These are phyloP conservation scores for Leishmania major DNA, from an alignment of 208 protist genomes.

Conservation along the genomic window DNA sequence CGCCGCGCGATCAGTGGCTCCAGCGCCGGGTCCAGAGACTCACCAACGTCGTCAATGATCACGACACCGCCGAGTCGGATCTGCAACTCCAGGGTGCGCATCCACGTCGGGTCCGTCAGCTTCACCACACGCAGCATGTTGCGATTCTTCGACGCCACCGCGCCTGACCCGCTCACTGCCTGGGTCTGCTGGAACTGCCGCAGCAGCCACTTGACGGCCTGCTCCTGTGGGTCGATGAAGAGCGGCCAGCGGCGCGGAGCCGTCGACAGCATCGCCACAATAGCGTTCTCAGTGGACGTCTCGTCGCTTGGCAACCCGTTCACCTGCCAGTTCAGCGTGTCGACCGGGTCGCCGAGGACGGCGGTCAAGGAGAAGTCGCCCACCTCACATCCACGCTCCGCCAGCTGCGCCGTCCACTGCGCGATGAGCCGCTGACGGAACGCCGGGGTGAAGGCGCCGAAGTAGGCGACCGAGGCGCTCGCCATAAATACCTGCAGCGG, in stretches of 20 bases:
- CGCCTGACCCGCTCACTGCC: conserved; percentile 22
- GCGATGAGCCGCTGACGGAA: conserved; percentile 91
- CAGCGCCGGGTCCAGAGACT: conserved; percentile 95
- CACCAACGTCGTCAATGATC: conserved; percentile 95
- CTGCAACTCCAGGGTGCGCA: conserved; percentile 91
- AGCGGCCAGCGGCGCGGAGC: conserved; percentile 93
- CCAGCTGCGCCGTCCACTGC: conserved; percentile 72
- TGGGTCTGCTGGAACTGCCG: conserved; percentile 65
- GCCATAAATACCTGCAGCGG: conserved; percentile 95
- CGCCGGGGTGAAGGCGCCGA: conserved; percentile 93
- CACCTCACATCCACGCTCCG: conserved; percentile 60
- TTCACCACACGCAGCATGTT: conserved; percentile 84
- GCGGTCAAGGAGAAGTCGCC: conserved; percentile 41
- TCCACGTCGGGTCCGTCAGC: conserved; percentile 91
- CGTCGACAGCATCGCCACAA: conserved; percentile 84
- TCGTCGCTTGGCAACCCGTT: conserved; percentile 96
- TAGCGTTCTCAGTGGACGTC: conserved; percentile 96
- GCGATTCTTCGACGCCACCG: conserved; percentile 27
- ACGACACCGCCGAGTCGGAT: conserved; percentile 93
- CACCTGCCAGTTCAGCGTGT: conserved; percentile 97
- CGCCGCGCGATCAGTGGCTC: conserved; percentile 93
- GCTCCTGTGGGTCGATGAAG: conserved; percentile 97
- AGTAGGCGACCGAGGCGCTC: conserved; percentile 95
- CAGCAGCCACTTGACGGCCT: conserved; percentile 95
- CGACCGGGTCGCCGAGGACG: conserved; percentile 94